phyloP scores from a whole-genome alignment of 208 protist species.

The Leishmania lainsoni region DNA sequence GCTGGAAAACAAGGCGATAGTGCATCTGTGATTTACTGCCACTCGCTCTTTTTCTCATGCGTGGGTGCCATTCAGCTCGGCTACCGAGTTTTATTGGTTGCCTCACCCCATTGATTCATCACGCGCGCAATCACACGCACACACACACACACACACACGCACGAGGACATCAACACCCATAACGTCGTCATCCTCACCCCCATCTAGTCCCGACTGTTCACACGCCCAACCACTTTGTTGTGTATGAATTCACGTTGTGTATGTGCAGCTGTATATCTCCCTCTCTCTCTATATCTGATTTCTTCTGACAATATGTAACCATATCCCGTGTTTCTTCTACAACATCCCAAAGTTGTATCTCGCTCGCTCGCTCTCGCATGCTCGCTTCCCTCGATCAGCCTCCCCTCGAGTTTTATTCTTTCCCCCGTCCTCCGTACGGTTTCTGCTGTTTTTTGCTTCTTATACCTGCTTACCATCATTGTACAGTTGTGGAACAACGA shows the following conservation, averaged over 20 bases:
- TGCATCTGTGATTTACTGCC: not conserved
- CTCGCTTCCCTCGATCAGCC: not conserved
- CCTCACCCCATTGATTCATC: not conserved
- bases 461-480: not conserved
- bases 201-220: not conserved
- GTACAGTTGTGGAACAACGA: not conserved
- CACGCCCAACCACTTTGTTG: not conserved
- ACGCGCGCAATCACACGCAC: not conserved
- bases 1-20: not conserved
- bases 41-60: not conserved
- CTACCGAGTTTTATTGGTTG: not conserved
- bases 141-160: conserved; percentile 5
- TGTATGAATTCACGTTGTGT: not conserved
- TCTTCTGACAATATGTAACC: not conserved
- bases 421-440: not conserved
- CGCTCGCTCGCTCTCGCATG: not conserved
- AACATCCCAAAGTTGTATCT: not conserved
- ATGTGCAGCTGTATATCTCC: not conserved
- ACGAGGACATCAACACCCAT: not conserved
- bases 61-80: not conserved
- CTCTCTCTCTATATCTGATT: not conserved
- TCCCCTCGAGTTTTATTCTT: not conserved
- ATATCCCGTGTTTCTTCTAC: not conserved
- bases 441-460: not conserved
- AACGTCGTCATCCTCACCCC: not conserved